A percentile compares a stretch with the other conserved stretches of the same genome.
Conservation (phyloP, 441 rosid species). For the Pelargonium myrrhifolium region DNA sequence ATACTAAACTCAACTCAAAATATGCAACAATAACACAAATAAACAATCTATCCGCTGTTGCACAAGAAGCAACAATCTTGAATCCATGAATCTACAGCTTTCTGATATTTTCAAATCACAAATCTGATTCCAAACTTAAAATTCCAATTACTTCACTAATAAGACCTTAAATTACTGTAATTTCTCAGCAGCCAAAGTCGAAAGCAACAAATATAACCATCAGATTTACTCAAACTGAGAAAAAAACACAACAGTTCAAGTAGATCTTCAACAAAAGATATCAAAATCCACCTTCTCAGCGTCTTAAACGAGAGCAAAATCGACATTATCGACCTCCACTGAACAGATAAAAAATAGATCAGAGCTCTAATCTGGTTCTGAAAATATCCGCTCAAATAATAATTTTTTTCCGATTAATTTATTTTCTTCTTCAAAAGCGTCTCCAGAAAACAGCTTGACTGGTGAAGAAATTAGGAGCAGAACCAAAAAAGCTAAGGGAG, state of each 20-base stretch:
- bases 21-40: not conserved
- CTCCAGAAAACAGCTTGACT: conserved; percentile 15
- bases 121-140: no score
- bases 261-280: not conserved
- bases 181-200: conserved; percentile 19
- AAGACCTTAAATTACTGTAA: not conserved
- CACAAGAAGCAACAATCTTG: no score
- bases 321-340: not conserved
- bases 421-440: not conserved
- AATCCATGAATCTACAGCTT: no score
- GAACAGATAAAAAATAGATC: not conserved
- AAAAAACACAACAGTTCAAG: not conserved
- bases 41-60: no score
- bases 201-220: conserved; percentile 11
- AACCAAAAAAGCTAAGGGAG: conserved; percentile 12
- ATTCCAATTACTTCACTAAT: no score
- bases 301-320: not conserved
- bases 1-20: not conserved
- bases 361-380: conserved; percentile 2
- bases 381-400: not conserved
- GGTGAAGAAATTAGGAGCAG: not conserved
- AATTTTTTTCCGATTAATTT: not conserved
- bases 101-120: no score
- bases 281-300: not conserved
- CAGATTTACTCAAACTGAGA: conserved; percentile 3